Evolutionary conservation across 73 alveolate genomes (phyloP), one percentile per base, ranked within the genome.

Genomic region (Blepharisma stoltei): DNA sequence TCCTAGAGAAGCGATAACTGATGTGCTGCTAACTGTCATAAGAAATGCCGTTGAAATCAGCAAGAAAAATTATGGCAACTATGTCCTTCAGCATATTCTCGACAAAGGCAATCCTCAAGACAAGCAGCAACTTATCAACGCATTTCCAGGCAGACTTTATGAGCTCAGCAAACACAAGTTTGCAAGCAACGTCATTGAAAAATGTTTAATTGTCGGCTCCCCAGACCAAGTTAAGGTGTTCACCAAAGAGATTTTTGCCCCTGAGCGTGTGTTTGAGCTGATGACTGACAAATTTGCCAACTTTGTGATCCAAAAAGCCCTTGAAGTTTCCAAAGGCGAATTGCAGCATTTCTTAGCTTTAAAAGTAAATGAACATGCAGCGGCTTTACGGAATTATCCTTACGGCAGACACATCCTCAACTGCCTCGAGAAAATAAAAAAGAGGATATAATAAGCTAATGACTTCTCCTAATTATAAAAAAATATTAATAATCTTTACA

Each of bases 261-360:
- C 53, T 80, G 70, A 53, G 69, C 81, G 6, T 45, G 67, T 90
- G 49, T 75, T 66, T 48, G 76, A 77, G 43, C 85, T 93, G 75
- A 89, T 90, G 78, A 92, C 86, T 14, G 99, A 95, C 81, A 93
- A 80, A 66, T 95, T 95, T 66, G 97, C 97, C 41, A 95, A 95
- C 84, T 95, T 92, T 60, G 98, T 90, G 14, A 88, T 95, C 52
- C 96, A 95, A 80, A 93, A 93, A 73, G 86, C 90, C 70, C 81
- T 91, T 66, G 97, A 90, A 70, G 87, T 81, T 69, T 79, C 88
- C 46, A 85, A 85, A 71, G 84, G 83, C 25, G 78, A 76, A 52
- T 86, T 81, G 67, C 81, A 82, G 65, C 87, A 81, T 27, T 73
- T 70, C 48, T 77, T 91, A n/a, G 25, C 88, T 53, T 38, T 69